Percentiles rank a stretch among this genome's conserved stretches.
Conservation (phyloP, 805 yeast genomes). For the Wickerhamiella nectarea region DNA sequence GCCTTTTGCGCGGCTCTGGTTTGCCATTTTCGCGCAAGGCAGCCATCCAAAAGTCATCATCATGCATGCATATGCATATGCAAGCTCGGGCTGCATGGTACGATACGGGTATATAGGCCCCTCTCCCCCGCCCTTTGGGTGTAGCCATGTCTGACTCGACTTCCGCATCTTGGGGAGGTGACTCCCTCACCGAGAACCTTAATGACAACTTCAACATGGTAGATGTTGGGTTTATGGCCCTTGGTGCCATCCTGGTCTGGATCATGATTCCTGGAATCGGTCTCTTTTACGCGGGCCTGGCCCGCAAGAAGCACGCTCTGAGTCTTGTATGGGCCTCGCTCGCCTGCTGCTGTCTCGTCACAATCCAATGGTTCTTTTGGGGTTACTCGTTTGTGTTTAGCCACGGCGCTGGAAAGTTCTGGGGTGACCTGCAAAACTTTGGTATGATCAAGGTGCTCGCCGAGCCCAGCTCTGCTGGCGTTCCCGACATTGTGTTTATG, state of each 20-base stretch:
- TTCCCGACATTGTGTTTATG: slow-evolving; percentile 87
- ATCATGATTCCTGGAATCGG: slow-evolving; percentile 97
- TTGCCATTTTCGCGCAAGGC: no score
- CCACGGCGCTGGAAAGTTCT: slow-evolving; percentile 50
- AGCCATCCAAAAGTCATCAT: neutral
- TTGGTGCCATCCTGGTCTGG: slow-evolving; percentile 74
- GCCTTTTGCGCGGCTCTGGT: no score
- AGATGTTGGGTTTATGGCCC: slow-evolving; percentile 77
- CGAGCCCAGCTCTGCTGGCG: slow-evolving; percentile 51
- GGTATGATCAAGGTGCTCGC: slow-evolving; percentile 73
- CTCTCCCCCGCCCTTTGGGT: neutral
- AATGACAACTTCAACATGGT: slow-evolving; percentile 47
- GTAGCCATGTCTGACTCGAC: slow-evolving; percentile 4
- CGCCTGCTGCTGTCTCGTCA: slow-evolving; percentile 69
- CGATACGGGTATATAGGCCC: neutral
- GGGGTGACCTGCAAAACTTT: slow-evolving; percentile 73
- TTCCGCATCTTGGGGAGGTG: slow-evolving; percentile 52
- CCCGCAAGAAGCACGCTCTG: slow-evolving; percentile 91
- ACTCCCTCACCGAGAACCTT: slow-evolving; percentile 57
- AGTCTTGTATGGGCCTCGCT: slow-evolving; percentile 88
- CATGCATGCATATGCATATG: neutral
- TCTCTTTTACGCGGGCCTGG: slow-evolving; percentile 77
- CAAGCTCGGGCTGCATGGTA: neutral
- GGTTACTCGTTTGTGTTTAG: slow-evolving; percentile 86
- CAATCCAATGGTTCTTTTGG: slow-evolving; percentile 98